Evolutionary conservation across 2,329 filamentous ascomycete genomes (phyloP).

Genomic region (Emergomyces pasteurianus): DNA sequence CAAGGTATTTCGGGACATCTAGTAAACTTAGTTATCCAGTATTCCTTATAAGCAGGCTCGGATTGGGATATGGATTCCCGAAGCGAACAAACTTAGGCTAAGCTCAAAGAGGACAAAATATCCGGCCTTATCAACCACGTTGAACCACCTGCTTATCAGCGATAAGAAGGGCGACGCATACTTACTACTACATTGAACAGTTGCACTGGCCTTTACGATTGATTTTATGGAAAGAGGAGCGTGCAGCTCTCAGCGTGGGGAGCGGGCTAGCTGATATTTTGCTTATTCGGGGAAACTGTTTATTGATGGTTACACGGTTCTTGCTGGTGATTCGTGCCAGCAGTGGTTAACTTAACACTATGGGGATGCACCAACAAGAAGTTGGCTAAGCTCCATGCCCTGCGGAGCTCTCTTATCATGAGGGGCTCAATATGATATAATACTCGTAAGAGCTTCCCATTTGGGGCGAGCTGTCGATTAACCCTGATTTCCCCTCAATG

Average conservation of each 20-base stretch:
- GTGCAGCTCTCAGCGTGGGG: background rate
- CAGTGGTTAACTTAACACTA: too few species aligned
- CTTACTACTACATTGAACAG: too few species aligned
- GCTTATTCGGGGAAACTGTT: background rate
- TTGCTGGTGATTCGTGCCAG: too few species aligned
- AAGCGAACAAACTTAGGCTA: background rate
- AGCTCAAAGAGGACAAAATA: background rate
- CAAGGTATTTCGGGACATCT: background rate
- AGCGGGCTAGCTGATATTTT: background rate
- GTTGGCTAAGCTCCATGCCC: background rate
- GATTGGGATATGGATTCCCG: background rate
- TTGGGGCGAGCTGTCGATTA: background rate
- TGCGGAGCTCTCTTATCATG: background rate
- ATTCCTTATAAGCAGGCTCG: background rate
- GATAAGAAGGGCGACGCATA: background rate
- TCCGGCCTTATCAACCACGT: background rate
- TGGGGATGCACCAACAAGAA: background rate
- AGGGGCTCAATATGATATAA: background rate
- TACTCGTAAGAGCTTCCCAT: background rate
- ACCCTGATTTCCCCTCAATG: slow-evolving; percentile 10
- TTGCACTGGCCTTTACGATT: background rate
- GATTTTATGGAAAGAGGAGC: background rate
- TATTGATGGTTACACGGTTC: background rate
- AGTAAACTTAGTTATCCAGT: too few species aligned
- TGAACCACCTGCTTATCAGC: background rate